Percentiles rank a stretch among this genome's conserved stretches.
phyloP scores from a whole-genome alignment of 345 rosid species.

The Gossypium thurberi region DNA sequence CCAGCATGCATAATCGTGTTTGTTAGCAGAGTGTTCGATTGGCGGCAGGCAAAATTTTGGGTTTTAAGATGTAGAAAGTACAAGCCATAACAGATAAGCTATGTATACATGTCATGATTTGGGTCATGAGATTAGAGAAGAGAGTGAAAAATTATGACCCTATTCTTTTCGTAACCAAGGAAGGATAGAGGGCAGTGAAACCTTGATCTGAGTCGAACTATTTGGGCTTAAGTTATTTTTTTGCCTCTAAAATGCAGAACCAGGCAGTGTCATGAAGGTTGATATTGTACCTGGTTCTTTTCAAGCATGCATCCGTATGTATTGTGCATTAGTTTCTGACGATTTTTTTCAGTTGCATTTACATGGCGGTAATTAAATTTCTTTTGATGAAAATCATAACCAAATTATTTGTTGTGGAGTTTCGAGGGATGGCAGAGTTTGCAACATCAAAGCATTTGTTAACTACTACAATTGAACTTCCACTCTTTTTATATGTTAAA shows the following conservation, averaged over 20 bases:
- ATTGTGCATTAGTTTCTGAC: too few species aligned
- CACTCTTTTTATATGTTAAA: too few species aligned
- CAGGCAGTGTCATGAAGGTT: too few species aligned
- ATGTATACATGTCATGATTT: neutral
- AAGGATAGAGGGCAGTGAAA: neutral
- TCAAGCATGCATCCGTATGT: too few species aligned
- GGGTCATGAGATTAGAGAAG: neutral
- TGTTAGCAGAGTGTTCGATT: slow-evolving; percentile 28
- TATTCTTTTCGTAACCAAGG: neutral
- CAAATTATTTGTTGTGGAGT: neutral
- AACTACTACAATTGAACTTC: neutral
- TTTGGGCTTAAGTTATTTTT: too few species aligned
- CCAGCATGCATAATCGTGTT: slow-evolving; percentile 29
- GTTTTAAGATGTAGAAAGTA: slow-evolving; percentile 13
- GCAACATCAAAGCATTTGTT: neutral
- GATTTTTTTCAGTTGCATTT: neutral
- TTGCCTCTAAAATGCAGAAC: too few species aligned
- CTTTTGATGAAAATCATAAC: neutral
- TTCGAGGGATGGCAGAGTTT: neutral
- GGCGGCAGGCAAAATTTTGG: slow-evolving; percentile 36
- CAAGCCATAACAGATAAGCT: slow-evolving; percentile 18
- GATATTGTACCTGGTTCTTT: too few species aligned
- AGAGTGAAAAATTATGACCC: neutral
- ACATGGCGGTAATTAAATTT: neutral
- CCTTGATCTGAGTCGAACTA: neutral